These are phyloP conservation scores for Trichosporon coremiiforme DNA, from an alignment of 1,284 basidiomycete genomes.

Conservation along the genomic window DNA sequence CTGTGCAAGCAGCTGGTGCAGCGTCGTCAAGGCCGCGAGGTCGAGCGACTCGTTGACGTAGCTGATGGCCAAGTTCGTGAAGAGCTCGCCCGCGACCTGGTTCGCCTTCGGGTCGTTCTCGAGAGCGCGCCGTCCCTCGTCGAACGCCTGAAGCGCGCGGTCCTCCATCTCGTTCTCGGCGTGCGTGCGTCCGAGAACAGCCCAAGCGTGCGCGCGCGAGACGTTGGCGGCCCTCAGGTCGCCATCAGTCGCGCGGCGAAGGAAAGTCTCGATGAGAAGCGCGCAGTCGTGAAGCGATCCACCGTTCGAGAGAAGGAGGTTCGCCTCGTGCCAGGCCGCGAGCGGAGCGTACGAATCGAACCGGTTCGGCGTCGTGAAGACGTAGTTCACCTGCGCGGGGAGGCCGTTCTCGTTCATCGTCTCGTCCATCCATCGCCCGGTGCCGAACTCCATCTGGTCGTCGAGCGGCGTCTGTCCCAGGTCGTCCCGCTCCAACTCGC, in stretches of 20 bases:
- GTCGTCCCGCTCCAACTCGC: constrained; percentile 50
- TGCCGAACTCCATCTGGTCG: constrained; percentile 52
- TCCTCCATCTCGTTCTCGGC: constrained; percentile 87
- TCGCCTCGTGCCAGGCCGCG: constrained; percentile 42
- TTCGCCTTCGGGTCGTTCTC: constrained; percentile 65
- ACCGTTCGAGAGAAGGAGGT: constrained; percentile 67
- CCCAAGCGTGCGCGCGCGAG: constrained; percentile 72
- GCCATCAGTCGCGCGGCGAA: constrained; percentile 57
- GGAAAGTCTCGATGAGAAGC: constrained; percentile 81
- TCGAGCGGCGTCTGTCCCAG: constrained; percentile 46
- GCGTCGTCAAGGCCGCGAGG: constrained; percentile 79
- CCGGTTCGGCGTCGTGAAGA: constrained; percentile 65
- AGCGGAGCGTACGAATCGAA: constrained; percentile 28
- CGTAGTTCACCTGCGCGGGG: constrained; percentile 68
- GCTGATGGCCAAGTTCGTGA: constrained; percentile 93
- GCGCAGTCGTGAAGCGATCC: constrained; percentile 84
- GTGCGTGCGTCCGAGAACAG: constrained; percentile 86
- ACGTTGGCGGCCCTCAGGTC: constrained; percentile 61
- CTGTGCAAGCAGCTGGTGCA: constrained; percentile 81
- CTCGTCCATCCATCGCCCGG: constrained; percentile 24
- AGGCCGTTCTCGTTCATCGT: constrained; percentile 66
- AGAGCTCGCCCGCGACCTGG: constrained; percentile 70
- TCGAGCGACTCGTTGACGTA: constrained; percentile 97
- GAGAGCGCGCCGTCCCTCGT: constrained; percentile 74
- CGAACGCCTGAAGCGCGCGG: constrained; percentile 61